Base-by-base conservation (phyloP, 2,329 filamentous ascomycete genomes). In the Xylariaceae sp. region DNA sequence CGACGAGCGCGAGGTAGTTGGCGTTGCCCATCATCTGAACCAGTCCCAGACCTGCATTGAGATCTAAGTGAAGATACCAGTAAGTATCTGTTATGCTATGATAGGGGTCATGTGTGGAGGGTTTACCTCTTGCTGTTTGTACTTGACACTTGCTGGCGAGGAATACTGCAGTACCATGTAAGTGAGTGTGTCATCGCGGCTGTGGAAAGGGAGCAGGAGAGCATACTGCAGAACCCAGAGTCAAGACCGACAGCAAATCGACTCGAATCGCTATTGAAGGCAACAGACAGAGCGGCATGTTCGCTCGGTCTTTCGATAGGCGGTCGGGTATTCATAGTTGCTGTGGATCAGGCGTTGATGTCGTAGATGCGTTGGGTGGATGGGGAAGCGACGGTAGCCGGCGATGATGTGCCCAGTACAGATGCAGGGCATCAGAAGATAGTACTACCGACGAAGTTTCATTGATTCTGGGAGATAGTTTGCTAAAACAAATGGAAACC, bases 201-300 rank as follows among this genome's bases (percentile, higher is more conserved):
- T 18, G 12, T 40, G 19, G n/a, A 47, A n/a, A 48, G 36, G 33
- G 40, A 54, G 33, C 31, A 42, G 12, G 42, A 33, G 18, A 16
- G 69, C 85, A 64, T 80, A 92, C 90, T 84, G 71, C 87, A 89
- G 69, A 95, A 92, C 28, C 93, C 93, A 11, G 86, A 86, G 66
- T 96, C 89, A 9, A 96, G 77, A 9, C 90, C 94, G 31, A 95
- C 88, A 22, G 90, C 83, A 71, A 97, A 97, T 66, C 88, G 92
- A 62, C 84, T 92, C 59, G 83, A 83, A 68, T 94, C 89, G 63
- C 84, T 80, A 67, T 97, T 97, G 75, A 96, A 96, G 9, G 88
- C 84, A 42, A 87, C 84, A 13, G 90, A 95, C 36, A 97, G 80
- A 11, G 91, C 92, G 55, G 86, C 81, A 5, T 88, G 87, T 48